Percentiles rank a stretch among this genome's conserved stretches.
Evolutionary conservation across 2,329 filamentous ascomycete genomes (phyloP).

Genomic region (Penicillium hesseltinei): DNA sequence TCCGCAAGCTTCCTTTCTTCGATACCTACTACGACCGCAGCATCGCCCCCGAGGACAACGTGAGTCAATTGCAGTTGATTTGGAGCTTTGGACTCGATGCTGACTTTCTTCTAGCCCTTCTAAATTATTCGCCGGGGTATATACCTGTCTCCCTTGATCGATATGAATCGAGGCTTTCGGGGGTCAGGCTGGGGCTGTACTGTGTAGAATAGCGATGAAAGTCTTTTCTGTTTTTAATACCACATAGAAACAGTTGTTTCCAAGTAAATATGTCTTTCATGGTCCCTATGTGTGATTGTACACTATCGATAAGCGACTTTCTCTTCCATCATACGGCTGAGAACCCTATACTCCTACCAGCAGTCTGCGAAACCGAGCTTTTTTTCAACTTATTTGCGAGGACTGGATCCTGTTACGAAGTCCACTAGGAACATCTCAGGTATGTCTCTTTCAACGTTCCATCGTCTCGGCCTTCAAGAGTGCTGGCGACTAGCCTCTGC

Average conservation of each 20-base stretch:
- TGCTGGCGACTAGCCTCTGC: background rate
- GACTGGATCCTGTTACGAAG: background rate
- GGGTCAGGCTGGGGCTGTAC: constrained; percentile 21
- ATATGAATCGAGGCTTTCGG: constrained; percentile 12
- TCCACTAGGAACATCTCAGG: background rate
- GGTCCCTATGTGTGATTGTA: background rate
- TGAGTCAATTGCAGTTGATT: constrained; percentile 28
- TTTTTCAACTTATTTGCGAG: background rate
- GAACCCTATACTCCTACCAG: background rate
- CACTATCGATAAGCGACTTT: background rate
- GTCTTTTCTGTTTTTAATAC: constrained; percentile 32
- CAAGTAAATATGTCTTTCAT: background rate
- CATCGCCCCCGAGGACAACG: constrained; percentile 63
- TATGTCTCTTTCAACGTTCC: background rate
- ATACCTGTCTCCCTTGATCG: constrained; percentile 12
- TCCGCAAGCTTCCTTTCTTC: constrained; percentile 59
- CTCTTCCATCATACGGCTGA: background rate
- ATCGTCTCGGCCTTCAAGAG: background rate
- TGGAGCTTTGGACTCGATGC: constrained; percentile 5
- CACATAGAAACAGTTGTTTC: constrained; percentile 34
- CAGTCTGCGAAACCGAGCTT: background rate
- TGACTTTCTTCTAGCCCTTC: constrained; percentile 34
- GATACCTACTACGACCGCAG: constrained; percentile 57
- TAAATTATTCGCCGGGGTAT: constrained; percentile 29
- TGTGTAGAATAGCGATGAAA: constrained; percentile 40